Evolutionary conservation across 1,139 yeast species (phyloP), one percentile per base, ranked within the genome.

Genomic region (Blastobotrys buckinghamii): DNA sequence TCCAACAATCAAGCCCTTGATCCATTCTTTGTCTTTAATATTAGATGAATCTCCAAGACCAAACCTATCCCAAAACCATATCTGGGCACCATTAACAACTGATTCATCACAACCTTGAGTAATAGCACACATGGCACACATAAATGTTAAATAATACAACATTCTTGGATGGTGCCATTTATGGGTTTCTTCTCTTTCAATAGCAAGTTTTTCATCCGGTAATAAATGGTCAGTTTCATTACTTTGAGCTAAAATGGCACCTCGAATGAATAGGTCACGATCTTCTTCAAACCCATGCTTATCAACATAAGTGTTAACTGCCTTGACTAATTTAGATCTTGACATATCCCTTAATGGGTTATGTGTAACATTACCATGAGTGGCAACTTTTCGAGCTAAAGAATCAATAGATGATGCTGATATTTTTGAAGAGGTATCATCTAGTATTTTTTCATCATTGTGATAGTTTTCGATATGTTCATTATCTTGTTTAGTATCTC

Each of bases 51-150:
- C 48, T 9, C 56, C 56, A 6, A 51, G 39, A 37, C 50, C 55
- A 15, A 49, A 44, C 41, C 69, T 72, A 2, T 60, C 58, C 6
- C 90, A 87, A 65, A 81, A 85, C 61, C 79, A 82, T 44, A 86
- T 68, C 49, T 82, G 78, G 9, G 96, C 95, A 55, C 96, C 96
- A 59, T 86, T 85, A 51, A 84, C 77, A 20, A 86, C 95, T 1
- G 94, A 76, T 65, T 87, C 95, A 65, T 87, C 96, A 88, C 87
- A 86, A 61, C 96, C 96, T 66, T 87, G 95, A 34, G 88, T 90
- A 8, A 90, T 86, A 19, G 96, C 96, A 48, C 94, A 88, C 81
- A 87, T 78, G 6, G 95, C 84, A 39, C 90, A 84, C 63, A 86
- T 77, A 16, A 85, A 75, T 49, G 84, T 78, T 48, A 86, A 80